Evolutionary conservation across 768 basidiomycete genomes (phyloP), one percentile per base, ranked within the genome.

Genomic region (Macrolepiota fuliginosa): DNA sequence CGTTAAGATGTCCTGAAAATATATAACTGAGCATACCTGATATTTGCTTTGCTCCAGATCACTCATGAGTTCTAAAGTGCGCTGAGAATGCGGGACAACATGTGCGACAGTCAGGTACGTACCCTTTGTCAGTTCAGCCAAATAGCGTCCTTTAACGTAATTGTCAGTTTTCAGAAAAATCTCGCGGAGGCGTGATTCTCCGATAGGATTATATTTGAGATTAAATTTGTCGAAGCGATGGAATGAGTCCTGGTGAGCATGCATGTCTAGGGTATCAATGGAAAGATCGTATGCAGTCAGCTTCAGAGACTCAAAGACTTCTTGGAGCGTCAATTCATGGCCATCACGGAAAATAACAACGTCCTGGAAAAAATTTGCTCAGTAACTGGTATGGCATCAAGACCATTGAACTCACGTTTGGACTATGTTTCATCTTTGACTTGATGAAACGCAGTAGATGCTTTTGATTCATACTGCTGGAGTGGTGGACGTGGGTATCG

Each of bases 131-230:
- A 98, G 76, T 70, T 98, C 97, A 7, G 97, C 97, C 25, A 99
- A 81, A 72, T 99, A 99, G 50, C 89, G 81, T 1, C 97, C 97
- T 66, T 94, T 75, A 56, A 98, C 92, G 63, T 86, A 88, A 71
- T 99, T 99, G 70, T 99, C 97, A 1, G 96, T 97, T 79, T 99
- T 99, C 63, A 99, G 73, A 79, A 99, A 99, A 66, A 99, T 98
- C 75, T 99, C 97, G 50, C 97, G 81, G 64, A 99, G 76, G 35
- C 97, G 80, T 3, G 92, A 95, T 75, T 98, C 96, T 61, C 97
- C 97, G 62, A 95, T 94, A 0, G 95, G 96, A 68, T 97, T 97
- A 73, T 98, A 98, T 74, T 98, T 94, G 46, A 97, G 78, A 68
- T 98, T 98, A 78, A 98, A 98, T 71, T 96, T 94, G 77, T 97